These are phyloP conservation scores for Fusarium redolens DNA, from an alignment of 2,329 filamentous ascomycete species.

Conservation along the genomic window DNA sequence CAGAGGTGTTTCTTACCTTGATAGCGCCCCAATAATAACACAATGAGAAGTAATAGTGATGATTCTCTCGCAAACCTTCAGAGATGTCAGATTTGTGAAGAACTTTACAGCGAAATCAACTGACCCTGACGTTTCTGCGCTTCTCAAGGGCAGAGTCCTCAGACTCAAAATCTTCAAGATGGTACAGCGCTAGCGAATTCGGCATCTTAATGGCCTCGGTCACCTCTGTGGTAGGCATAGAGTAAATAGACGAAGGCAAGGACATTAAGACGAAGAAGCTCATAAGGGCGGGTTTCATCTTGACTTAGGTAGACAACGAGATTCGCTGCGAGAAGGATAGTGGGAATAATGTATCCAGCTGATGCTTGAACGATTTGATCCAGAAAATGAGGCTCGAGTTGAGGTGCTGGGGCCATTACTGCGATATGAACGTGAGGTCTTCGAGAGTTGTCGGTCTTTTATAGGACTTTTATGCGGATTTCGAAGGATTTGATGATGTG, in stretches of 20 bases:
- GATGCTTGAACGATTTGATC: neutral
- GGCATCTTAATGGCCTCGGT: neutral
- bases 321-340: neutral
- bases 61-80: neutral
- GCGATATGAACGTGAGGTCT: neutral
- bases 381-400: accelerated
- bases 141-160: neutral
- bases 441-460: too few species aligned
- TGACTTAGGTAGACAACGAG: neutral
- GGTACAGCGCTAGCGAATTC: accelerated
- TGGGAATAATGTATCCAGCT: neutral
- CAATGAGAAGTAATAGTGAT: accelerated
- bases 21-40: accelerated
- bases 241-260: neutral
- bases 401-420: neutral
- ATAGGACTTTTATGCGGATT: accelerated
- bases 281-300: neutral
- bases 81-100: neutral
- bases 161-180: neutral
- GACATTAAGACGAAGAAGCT: neutral
- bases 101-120: neutral
- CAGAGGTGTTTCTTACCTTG: neutral
- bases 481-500: neutral
- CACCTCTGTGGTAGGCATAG: neutral
- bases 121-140: neutral